phyloP scores from a whole-genome alignment of 1,284 basidiomycete genomes.

The Ganoderma sinense region DNA sequence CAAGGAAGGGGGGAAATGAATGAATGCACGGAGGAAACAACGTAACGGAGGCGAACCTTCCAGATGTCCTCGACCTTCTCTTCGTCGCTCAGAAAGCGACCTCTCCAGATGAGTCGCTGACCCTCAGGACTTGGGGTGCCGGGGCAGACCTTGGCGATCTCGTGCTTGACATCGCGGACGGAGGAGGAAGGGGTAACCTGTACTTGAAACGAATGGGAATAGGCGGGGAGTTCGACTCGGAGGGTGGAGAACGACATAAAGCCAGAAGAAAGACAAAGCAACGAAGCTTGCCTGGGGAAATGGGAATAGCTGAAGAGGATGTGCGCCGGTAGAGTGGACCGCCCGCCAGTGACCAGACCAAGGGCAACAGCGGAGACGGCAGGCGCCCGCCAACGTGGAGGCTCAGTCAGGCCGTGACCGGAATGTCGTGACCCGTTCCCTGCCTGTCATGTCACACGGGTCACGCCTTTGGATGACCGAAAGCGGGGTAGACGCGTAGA shows the following conservation, averaged over 20 bases:
- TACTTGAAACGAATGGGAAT: slow-evolving; percentile 69
- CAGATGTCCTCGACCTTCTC: slow-evolving; percentile 74
- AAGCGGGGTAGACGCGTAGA: not conserved
- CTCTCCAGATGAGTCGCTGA: slow-evolving; percentile 79
- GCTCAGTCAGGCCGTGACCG: slow-evolving; percentile 4
- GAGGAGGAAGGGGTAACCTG: slow-evolving; percentile 56
- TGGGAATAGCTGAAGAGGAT: slow-evolving; percentile 12
- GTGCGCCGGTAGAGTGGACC: slow-evolving; percentile 5
- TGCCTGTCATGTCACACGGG: not conserved
- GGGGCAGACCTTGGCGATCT: slow-evolving; percentile 65
- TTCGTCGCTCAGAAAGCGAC: slow-evolving; percentile 68
- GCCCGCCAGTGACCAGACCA: slow-evolving; percentile 12
- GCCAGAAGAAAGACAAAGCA: slow-evolving; percentile 18
- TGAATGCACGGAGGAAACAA: slow-evolving; percentile 12
- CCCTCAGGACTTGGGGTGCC: slow-evolving; percentile 73
- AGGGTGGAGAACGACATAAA: slow-evolving; percentile 56
- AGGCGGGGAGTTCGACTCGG: slow-evolving; percentile 77
- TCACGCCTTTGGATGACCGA: not conserved
- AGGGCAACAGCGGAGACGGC: slow-evolving; percentile 7
- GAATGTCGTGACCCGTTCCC: not conserved
- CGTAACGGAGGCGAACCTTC: slow-evolving; percentile 56
- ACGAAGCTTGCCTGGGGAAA: slow-evolving; percentile 22
- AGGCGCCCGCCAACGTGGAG: slow-evolving; percentile 25
- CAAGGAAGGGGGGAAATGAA: slow-evolving; percentile 17
- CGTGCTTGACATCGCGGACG: slow-evolving; percentile 70